Evolutionary conservation across 1,284 basidiomycete species (phyloP).

Genomic region (Tylopilus orsonianus): DNA sequence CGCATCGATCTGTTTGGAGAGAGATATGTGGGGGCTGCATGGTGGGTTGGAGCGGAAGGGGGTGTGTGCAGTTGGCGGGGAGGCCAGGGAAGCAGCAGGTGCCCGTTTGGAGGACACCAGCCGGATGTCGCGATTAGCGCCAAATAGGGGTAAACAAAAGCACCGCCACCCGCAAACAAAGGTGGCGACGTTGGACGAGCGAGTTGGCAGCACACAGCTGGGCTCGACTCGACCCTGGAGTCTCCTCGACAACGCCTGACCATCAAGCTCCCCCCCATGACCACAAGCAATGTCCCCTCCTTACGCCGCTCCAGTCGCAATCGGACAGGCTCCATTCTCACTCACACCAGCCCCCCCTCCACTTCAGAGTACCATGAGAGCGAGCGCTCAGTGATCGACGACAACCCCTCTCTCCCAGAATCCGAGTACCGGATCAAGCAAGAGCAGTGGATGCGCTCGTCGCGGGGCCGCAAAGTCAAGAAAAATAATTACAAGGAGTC

Average conservation of each 20-base stretch:
- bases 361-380: slow-evolving; percentile 69
- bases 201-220: slow-evolving; percentile 19
- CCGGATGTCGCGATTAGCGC: slow-evolving; percentile 11
- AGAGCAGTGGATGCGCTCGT: slow-evolving; percentile 34
- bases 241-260: slow-evolving; percentile 20
- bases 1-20: background rate
- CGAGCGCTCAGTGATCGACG: slow-evolving; percentile 47
- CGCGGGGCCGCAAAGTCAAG: slow-evolving; percentile 47
- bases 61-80: slow-evolving; percentile 16
- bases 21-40: background rate
- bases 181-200: slow-evolving; percentile 20
- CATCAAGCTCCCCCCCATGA: slow-evolving; percentile 38
- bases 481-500: slow-evolving; percentile 54
- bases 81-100: slow-evolving; percentile 25
- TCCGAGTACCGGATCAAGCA: slow-evolving; percentile 33
- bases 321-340: slow-evolving; percentile 31
- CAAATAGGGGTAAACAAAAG: slow-evolving; percentile 32
- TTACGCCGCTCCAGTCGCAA: slow-evolving; percentile 42
- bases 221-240: slow-evolving; percentile 16
- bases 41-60: background rate
- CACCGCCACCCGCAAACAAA: slow-evolving; percentile 36
- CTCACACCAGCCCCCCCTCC: slow-evolving; percentile 41
- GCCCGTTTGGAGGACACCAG: slow-evolving; percentile 25
- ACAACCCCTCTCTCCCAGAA: slow-evolving; percentile 32
- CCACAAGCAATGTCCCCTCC: slow-evolving; percentile 16